A percentile compares a stretch with the other conserved stretches of the same genome.
Evolutionary conservation across 768 basidiomycete species (phyloP).

Genomic region (Rhizopogon salebrosus): DNA sequence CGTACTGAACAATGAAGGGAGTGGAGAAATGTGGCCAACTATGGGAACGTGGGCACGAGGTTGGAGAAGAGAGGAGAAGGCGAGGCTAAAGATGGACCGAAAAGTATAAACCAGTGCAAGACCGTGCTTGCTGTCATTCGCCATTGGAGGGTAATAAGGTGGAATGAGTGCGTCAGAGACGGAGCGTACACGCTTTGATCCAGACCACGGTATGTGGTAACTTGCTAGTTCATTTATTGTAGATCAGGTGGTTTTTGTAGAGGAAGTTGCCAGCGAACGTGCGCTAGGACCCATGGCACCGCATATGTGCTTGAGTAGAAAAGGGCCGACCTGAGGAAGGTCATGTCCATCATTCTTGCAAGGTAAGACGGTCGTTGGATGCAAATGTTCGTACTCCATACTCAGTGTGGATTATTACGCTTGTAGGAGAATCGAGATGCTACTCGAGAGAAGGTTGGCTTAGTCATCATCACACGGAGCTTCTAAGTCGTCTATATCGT

Average conservation of each 20-base stretch:
- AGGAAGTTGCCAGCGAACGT: constrained; percentile 26
- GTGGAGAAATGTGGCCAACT: background rate
- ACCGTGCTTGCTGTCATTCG: constrained; percentile 19
- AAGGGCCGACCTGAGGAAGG: constrained; percentile 15
- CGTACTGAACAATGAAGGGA: background rate
- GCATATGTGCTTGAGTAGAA: constrained; percentile 20
- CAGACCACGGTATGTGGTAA: background rate
- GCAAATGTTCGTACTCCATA: background rate
- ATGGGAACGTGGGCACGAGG: constrained; percentile 14
- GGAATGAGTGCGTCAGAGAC: background rate
- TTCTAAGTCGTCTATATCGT: constrained; percentile 32
- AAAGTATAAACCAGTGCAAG: constrained; percentile 4
- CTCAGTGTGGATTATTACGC: background rate
- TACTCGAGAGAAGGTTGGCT: constrained; percentile 12
- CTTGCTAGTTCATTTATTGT: background rate
- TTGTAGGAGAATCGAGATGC: background rate
- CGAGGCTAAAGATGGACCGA: constrained; percentile 1
- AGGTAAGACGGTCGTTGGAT: constrained; percentile 7
- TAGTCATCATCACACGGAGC: constrained; percentile 24
- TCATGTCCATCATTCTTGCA: constrained; percentile 9
- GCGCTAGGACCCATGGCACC: constrained; percentile 32
- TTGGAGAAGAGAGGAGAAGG: background rate
- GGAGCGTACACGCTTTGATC: background rate
- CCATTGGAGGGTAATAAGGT: constrained; percentile 13
- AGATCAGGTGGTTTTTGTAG: constrained; percentile 2